Evolutionary conservation across 2,329 filamentous ascomycete species (phyloP).

Genomic region (Ceratocystis huliohia): DNA sequence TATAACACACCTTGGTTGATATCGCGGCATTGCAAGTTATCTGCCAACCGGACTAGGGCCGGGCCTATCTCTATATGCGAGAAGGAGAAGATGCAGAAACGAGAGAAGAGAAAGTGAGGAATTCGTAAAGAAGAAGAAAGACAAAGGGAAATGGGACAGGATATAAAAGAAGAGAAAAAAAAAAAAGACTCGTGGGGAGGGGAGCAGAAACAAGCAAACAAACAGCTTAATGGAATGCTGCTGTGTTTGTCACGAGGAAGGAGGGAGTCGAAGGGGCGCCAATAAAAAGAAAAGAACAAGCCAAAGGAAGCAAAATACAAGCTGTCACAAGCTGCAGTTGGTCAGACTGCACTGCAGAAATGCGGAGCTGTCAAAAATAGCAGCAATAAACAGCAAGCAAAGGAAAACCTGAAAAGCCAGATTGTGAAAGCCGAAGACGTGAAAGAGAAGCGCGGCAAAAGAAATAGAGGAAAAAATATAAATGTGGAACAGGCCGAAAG

Average conservation of each 20-base stretch:
- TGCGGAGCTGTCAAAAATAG: neutral
- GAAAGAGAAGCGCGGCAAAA: neutral
- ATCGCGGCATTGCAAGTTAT: conserved; percentile 20
- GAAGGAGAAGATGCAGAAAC: neutral
- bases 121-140: neutral
- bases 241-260: too few relatives aligned
- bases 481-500: neutral
- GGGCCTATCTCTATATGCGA: neutral
- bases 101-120: neutral
- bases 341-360: neutral
- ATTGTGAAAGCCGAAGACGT: too few relatives aligned
- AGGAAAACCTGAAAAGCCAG: neutral
- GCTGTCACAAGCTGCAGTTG: neutral
- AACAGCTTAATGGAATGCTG: neutral
- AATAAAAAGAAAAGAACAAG: neutral
- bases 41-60: conserved; percentile 3
- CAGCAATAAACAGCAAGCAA: neutral
- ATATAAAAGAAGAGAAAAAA: neutral
- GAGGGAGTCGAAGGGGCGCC: neutral
- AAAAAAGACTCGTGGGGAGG: neutral
- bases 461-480: neutral
- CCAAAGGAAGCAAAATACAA: neutral
- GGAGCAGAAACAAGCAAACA: neutral
- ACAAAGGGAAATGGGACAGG: neutral
- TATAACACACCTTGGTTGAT: conserved; percentile 22